Conservation (phyloP, 257 asterid genomes). For the Rubia yunnanensis region DNA sequence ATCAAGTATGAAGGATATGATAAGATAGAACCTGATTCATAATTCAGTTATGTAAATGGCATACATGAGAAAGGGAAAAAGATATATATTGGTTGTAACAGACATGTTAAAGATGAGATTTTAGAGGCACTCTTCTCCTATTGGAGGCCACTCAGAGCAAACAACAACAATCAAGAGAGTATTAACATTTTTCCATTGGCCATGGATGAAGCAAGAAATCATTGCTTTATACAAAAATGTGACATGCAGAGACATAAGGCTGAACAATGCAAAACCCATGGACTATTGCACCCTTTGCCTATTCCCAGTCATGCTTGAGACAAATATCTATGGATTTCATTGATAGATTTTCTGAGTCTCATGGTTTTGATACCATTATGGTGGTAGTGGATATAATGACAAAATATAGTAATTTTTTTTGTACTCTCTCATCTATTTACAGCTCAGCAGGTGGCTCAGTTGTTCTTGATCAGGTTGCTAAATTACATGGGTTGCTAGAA, state of each 20-base stretch:
- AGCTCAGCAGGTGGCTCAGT: too few species aligned
- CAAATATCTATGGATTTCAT: too few species aligned
- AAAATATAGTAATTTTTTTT: too few species aligned
- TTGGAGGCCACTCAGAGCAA: neutral
- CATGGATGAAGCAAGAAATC: neutral
- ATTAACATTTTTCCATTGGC: neutral
- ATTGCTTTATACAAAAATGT: too few species aligned
- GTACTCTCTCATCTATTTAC: too few species aligned
- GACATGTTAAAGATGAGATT: neutral
- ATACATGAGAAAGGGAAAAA: neutral
- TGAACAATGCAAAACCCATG: neutral
- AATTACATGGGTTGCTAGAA: too few species aligned
- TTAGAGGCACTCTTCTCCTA: neutral
- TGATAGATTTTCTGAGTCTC: too few species aligned
- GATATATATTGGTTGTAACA: neutral
- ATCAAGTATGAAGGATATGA: neutral
- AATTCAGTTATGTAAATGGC: neutral
- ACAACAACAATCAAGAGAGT: neutral
- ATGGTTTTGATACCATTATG: too few species aligned
- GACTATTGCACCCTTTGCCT: neutral
- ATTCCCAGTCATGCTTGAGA: too few species aligned
- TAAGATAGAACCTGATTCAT: neutral
- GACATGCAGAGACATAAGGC: neutral
- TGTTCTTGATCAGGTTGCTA: too few species aligned
- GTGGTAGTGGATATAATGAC: too few species aligned